A percentile compares a stretch with the other conserved stretches of the same genome.
Evolutionary conservation across 129 eudicot genomes (phyloP).

Genomic region (Flaveria brownii): DNA sequence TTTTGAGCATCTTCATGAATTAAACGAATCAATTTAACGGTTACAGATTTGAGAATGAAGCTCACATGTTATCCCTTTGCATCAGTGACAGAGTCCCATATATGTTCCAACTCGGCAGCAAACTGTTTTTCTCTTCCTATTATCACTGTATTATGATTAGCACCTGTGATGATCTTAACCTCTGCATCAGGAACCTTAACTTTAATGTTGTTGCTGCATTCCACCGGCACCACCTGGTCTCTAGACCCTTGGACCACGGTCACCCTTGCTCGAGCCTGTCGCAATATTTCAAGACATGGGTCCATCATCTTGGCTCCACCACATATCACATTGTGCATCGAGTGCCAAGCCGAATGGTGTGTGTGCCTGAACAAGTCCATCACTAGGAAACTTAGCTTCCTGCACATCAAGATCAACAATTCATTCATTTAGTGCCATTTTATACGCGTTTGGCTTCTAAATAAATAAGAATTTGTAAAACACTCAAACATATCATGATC

Average conservation of each 20-base stretch:
- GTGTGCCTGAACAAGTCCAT: constrained; percentile 64
- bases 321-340: constrained; percentile 88
- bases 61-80: constrained; percentile 3
- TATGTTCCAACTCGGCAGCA: constrained; percentile 45
- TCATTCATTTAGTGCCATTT: background rate
- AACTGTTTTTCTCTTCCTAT: constrained; percentile 57
- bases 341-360: constrained; percentile 96
- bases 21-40: background rate
- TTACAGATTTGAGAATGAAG: background rate
- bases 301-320: constrained; percentile 72
- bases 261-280: constrained; percentile 36
- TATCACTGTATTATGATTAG: constrained; percentile 58
- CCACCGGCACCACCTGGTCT: constrained; percentile 71
- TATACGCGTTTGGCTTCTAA: no score
- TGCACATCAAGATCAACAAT: constrained; percentile 12
- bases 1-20: background rate
- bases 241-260: constrained; percentile 57
- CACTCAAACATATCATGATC: background rate
- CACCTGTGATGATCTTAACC: constrained; percentile 46
- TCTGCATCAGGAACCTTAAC: constrained; percentile 56
- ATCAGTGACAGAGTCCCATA: constrained; percentile 51
- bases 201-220: constrained; percentile 68
- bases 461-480: no score
- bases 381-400: constrained; percentile 54
- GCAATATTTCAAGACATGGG: constrained; percentile 51